Conservation (phyloP, 805 yeast species). For the Maudiozyma barnettii region DNA sequence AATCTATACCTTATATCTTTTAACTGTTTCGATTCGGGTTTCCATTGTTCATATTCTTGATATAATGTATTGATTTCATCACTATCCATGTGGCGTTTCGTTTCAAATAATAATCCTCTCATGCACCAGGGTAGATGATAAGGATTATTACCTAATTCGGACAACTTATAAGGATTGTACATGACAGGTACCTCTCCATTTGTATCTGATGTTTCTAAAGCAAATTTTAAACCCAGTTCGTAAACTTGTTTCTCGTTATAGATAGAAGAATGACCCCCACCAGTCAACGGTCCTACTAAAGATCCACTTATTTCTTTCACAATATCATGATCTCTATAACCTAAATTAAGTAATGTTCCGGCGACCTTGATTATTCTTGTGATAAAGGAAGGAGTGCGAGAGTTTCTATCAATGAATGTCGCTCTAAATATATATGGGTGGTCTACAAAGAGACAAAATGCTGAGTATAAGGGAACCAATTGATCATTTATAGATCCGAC, state of each 20-base stretch:
- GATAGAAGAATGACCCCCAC: slow-evolving; percentile 88
- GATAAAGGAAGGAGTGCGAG: slow-evolving; percentile 72
- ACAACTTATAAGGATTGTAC: slow-evolving; percentile 44
- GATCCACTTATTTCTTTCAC: slow-evolving; percentile 72
- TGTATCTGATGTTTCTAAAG: slow-evolving; percentile 63
- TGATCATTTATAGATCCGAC: slow-evolving; percentile 92
- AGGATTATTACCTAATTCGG: slow-evolving; percentile 67
- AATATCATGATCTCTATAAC: slow-evolving; percentile 77
- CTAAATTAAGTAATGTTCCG: slow-evolving; percentile 63
- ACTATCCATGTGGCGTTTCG: slow-evolving; percentile 42
- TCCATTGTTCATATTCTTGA: slow-evolving; percentile 74
- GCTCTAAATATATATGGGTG: slow-evolving; percentile 91
- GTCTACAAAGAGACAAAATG: slow-evolving; percentile 67
- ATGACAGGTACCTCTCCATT: slow-evolving; percentile 33
- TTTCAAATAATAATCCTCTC: slow-evolving; percentile 68
- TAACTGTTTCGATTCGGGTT: slow-evolving; percentile 70
- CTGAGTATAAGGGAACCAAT: slow-evolving; percentile 83
- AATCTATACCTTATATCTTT: slow-evolving; percentile 78
- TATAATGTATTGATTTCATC: slow-evolving; percentile 52
- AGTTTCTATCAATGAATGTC: slow-evolving; percentile 75
- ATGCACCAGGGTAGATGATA: slow-evolving; percentile 88
- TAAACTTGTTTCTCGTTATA: slow-evolving; percentile 82
- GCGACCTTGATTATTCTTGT: slow-evolving; percentile 65
- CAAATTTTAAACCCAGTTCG: slow-evolving; percentile 63
- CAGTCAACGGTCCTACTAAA: slow-evolving; percentile 83